Conservation (phyloP, 2,329 filamentous ascomycete genomes). For the Epichloe amarillans region DNA sequence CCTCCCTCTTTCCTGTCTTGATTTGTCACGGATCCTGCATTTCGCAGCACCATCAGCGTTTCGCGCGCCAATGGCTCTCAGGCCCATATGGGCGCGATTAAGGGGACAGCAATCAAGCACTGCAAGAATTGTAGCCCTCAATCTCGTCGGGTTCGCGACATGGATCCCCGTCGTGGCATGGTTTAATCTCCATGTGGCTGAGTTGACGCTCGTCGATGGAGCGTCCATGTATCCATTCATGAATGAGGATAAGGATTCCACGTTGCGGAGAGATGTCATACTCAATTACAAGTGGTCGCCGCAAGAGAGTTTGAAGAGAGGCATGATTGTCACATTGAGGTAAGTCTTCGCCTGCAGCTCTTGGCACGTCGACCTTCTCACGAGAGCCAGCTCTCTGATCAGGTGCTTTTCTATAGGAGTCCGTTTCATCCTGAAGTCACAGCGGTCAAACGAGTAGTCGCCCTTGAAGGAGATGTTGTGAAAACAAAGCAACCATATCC, state of each 20-base stretch:
- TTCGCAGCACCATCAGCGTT: background rate
- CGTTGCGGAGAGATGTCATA: constrained; percentile 39
- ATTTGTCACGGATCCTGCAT: background rate
- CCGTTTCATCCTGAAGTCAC: constrained; percentile 56
- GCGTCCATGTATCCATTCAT: constrained; percentile 67
- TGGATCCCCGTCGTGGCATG: constrained; percentile 50
- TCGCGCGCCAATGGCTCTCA: background rate
- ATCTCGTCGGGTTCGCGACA: constrained; percentile 39
- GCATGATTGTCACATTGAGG: constrained; percentile 65
- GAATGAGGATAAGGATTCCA: constrained; percentile 51
- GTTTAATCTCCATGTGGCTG: constrained; percentile 47
- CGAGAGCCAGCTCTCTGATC: background rate
- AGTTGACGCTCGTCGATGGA: constrained; percentile 44
- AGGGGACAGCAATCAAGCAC: constrained; percentile 12
- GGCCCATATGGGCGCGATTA: constrained; percentile 22
- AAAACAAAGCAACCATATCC: constrained; percentile 50
- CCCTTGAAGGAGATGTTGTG: constrained; percentile 65
- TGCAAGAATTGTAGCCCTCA: constrained; percentile 25
- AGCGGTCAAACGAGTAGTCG: constrained; percentile 74
- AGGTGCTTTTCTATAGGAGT: constrained; percentile 35
- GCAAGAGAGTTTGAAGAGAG: constrained; percentile 45
- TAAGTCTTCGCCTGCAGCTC: constrained; percentile 15
- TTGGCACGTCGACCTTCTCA: background rate
- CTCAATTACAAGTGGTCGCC: constrained; percentile 46
- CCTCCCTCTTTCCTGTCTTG: too few species aligned